Evolutionary conservation across 108 stramenopile species (phyloP), one percentile per base, ranked within the genome.

Genomic region (Aurantiochytrium sp.): DNA sequence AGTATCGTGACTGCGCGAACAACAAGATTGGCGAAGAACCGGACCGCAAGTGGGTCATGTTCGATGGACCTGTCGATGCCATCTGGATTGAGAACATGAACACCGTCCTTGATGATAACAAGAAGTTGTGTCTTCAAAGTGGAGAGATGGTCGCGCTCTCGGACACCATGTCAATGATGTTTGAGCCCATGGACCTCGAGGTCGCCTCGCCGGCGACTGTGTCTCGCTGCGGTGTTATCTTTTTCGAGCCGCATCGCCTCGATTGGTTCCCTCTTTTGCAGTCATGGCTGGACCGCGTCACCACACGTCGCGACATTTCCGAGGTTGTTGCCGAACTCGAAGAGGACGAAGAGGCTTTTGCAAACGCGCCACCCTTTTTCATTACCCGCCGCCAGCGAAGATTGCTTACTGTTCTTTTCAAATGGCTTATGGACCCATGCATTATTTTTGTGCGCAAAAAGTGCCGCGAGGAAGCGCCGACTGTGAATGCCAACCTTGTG

Each of bases 61-160:
- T 95, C 58, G 95, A 95, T 76, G 95, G 95, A 5, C 95, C 95
- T 5, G 95, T 95, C 12, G 95, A 95, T 47, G 95, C 95, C 35
- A 95, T 95, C 73, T 95, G 95, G 95, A 95, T 95, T 59, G 95
- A 95, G 89, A 95, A 95, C 93, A 95, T 95, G 95, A 95, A 95
- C 93, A 95, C 95, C 28, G 95, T 93, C 23, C 60, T 92, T 19
- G 92, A 91, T 57, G 90, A 95, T 90, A 95, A 95, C 91, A 95
- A 95, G 87, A 92, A 93, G 93, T 91, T 95, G 44, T 95, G 95
- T 83, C 87, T 95, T 44, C 94, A 94, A 94, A 87, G 72, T 87
- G 95, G 95, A 10, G 94, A 95, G 89, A 95, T 95, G 88, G 94
- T 95, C 44, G 95, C 95, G 60, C 94, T 95, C 93, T 91, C 91